These are phyloP conservation scores for Mycena sp. DNA, from an alignment of 1,284 basidiomycete genomes.

Conservation along the genomic window DNA sequence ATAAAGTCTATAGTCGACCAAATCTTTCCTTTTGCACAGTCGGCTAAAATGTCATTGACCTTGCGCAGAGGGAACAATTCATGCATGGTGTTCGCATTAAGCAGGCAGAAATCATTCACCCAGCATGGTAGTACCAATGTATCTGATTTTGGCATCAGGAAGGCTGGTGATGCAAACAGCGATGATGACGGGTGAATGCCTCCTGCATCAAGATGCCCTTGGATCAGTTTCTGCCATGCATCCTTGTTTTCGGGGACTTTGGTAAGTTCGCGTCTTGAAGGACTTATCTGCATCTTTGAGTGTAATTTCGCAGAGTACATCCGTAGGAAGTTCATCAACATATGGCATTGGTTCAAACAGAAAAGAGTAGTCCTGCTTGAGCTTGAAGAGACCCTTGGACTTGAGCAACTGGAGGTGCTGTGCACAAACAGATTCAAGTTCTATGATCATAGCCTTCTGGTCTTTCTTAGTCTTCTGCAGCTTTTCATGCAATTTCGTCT, in stretches of 20 bases:
- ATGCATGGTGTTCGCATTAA: slow-evolving; percentile 47
- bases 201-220: no score
- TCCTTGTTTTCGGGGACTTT: slow-evolving; percentile 36
- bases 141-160: no score
- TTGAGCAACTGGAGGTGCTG: background rate
- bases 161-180: slow-evolving; percentile 46
- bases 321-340: slow-evolving; percentile 19
- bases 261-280: slow-evolving; percentile 27
- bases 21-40: slow-evolving; percentile 37
- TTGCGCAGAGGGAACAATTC: slow-evolving; percentile 45
- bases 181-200: no score
- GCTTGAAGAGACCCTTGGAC: background rate
- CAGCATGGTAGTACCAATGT: slow-evolving; percentile 42
- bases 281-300: slow-evolving; percentile 21
- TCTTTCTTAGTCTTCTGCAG: background rate
- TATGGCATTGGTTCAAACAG: slow-evolving; percentile 28
- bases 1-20: no score
- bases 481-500: background rate
- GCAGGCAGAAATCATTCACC: slow-evolving; percentile 49
- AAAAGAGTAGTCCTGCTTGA: slow-evolving; percentile 18
- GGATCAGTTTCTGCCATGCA: slow-evolving; percentile 43
- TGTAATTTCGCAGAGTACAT: slow-evolving; percentile 25
- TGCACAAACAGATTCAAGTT: background rate
- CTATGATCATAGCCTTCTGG: background rate
- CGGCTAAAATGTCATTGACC: slow-evolving; percentile 40